Evolutionary conservation across 257 asterid genomes (phyloP), one percentile per base, ranked within the genome.

Genomic region (Plantago ovata): DNA sequence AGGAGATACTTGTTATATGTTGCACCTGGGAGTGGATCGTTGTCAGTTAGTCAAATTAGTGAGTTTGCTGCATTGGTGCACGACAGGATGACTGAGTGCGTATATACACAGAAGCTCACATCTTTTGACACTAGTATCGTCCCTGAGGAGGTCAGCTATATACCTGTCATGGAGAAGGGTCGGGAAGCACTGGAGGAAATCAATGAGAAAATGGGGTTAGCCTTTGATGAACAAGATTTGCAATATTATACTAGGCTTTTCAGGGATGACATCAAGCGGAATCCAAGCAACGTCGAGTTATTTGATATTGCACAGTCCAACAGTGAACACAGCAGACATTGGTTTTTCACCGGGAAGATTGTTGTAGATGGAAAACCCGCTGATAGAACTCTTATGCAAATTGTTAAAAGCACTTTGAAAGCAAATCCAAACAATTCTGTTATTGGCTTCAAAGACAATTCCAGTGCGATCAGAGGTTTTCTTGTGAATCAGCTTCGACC

Each of bases 221-320:
- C 96, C 12, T 92, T 92, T 64, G 98, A 88, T 56, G 98, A 88
- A 62, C 95, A 87, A 53, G 96, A 92, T 81, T 64, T 92, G 62
- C 84, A 83, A 66, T 92, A 88, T 52, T 85, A 92, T 74, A 88
- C 95, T 13, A 80, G 77, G 72, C 97, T 88, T 38, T 92, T 92
- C 66, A 72, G 67, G 77, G 91, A 92, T n/a, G 98, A 88, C 63
- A 78, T 85, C 53, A 77, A 81, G 69, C 76, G 97, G 58, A 65
- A 88, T 68, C 98, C 96, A 1, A 88, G 96, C 8, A 88, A 88
- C 57, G 98, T 92, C 13, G 97, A 88, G 75, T 53, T 92, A 36
- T 92, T 92, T 50, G 98, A 92, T 69, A 85, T 92, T 71, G 96
- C 98, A 4, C 98, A 92, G 81, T 92, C 98, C 5, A 92, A 92